phyloP scores from a whole-genome alignment of 257 asterid genomes.

The Haberlea rhodopensis region DNA sequence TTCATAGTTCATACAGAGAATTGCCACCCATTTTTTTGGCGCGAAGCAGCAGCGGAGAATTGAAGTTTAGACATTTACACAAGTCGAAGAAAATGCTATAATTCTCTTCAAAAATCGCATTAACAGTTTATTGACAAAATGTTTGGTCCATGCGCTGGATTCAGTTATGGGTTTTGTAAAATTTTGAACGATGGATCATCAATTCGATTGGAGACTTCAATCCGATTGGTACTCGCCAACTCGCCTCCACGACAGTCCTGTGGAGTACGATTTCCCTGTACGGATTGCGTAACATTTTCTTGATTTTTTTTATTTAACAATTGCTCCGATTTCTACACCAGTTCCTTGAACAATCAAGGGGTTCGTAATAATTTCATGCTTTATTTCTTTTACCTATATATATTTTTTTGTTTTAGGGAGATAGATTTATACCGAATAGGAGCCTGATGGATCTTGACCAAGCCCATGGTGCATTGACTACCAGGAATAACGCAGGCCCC shows the following conservation, averaged over 20 bases:
- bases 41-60: background rate
- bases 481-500: slow-evolving; percentile 14
- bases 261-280: slow-evolving; percentile 70
- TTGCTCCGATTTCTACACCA: slow-evolving; percentile 1
- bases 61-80: background rate
- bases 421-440: slow-evolving; percentile 82
- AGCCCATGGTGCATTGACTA: slow-evolving; percentile 62
- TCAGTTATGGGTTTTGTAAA: background rate
- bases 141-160: background rate
- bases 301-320: background rate
- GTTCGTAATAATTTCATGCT: background rate
- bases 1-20: background rate
- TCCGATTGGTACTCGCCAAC: slow-evolving; percentile 81
- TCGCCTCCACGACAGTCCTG: slow-evolving; percentile 68
- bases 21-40: background rate
- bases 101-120: background rate
- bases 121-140: background rate
- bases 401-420: slow-evolving; percentile 47
- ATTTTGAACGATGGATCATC: slow-evolving; percentile 39
- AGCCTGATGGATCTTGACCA: slow-evolving; percentile 87
- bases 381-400: slow-evolving; percentile 11
- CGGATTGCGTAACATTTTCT: background rate
- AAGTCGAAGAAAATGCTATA: background rate
- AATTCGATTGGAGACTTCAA: slow-evolving; percentile 32
- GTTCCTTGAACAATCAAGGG: slow-evolving; percentile 10